Evolutionary conservation across 768 basidiomycete genomes (phyloP).

Genomic region (Amanita subjunquillea): DNA sequence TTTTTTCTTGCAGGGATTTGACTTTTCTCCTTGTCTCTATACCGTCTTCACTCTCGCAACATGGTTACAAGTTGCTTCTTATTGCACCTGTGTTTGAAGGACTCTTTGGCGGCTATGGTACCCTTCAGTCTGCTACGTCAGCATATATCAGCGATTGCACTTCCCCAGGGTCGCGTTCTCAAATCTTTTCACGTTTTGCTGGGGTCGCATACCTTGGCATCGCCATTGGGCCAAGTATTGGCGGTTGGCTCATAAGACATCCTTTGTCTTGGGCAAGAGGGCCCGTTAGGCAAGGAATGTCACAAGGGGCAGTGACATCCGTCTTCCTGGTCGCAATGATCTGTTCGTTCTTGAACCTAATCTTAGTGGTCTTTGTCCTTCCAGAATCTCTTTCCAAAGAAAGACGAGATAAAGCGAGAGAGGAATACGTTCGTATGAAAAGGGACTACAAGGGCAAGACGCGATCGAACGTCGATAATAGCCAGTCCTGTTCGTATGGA

Average conservation of each 20-base stretch:
- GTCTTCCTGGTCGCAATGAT: slow-evolving; percentile 39
- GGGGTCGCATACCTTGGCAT: slow-evolving; percentile 75
- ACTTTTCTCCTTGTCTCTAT: slow-evolving; percentile 78
- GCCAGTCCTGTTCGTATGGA: background rate
- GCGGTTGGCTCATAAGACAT: slow-evolving; percentile 39
- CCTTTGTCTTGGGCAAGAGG: slow-evolving; percentile 16
- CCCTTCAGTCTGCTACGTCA: slow-evolving; percentile 64
- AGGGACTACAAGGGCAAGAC: slow-evolving; percentile 14
- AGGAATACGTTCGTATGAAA: slow-evolving; percentile 12
- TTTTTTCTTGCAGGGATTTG: slow-evolving; percentile 45
- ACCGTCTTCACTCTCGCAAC: slow-evolving; percentile 45
- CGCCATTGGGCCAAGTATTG: slow-evolving; percentile 70
- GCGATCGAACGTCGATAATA: slow-evolving; percentile 10
- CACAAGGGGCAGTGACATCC: slow-evolving; percentile 25
- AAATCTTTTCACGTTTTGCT: slow-evolving; percentile 62
- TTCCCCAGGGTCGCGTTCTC: slow-evolving; percentile 69
- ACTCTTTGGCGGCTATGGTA: slow-evolving; percentile 72
- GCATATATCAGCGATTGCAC: slow-evolving; percentile 84
- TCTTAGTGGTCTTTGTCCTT: slow-evolving; percentile 62
- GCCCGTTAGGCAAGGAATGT: background rate
- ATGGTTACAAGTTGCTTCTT: slow-evolving; percentile 70
- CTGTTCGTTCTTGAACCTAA: slow-evolving; percentile 39
- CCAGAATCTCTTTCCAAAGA: slow-evolving; percentile 47
- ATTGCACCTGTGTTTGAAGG: slow-evolving; percentile 80
- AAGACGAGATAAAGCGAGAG: slow-evolving; percentile 23